A percentile compares a stretch with the other conserved stretches of the same genome.
Evolutionary conservation across 2,329 filamentous ascomycete species (phyloP).

Genomic region (Pseudogymnoascus sp.): DNA sequence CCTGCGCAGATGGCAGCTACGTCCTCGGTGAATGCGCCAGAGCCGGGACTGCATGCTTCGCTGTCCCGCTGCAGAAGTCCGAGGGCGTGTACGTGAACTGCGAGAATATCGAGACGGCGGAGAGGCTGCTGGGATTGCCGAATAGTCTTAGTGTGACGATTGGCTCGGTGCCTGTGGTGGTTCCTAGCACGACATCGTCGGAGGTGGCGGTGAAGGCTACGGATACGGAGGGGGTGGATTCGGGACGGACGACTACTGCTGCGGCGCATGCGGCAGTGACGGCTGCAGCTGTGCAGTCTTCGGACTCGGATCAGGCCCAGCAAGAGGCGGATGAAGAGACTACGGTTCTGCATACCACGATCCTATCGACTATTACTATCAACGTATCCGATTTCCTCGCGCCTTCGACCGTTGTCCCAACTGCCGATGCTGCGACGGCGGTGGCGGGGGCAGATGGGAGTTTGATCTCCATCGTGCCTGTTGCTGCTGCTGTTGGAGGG

Average conservation of each 20-base stretch:
- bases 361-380: not conserved
- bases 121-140: conserved; percentile 33
- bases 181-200: not conserved
- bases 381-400: not conserved
- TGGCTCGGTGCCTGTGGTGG: not conserved
- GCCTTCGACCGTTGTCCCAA: not conserved
- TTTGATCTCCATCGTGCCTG: conserved; percentile 1
- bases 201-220: not conserved
- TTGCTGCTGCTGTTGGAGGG: not conserved
- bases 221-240: not conserved
- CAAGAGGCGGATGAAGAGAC: not conserved
- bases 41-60: conserved; percentile 38
- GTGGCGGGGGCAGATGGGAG: not conserved
- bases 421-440: not conserved
- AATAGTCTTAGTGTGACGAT: conserved; percentile 7
- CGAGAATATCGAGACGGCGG: conserved; percentile 33
- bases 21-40: conserved; percentile 28
- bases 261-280: not conserved
- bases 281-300: not conserved
- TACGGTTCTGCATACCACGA: not conserved
- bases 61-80: conserved; percentile 43
- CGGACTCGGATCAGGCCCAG: not conserved
- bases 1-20: conserved; percentile 38
- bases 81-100: conserved; percentile 44
- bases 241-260: not conserved